Conservation (phyloP, 2,329 filamentous ascomycete species). For the Paecilomyces niveus region DNA sequence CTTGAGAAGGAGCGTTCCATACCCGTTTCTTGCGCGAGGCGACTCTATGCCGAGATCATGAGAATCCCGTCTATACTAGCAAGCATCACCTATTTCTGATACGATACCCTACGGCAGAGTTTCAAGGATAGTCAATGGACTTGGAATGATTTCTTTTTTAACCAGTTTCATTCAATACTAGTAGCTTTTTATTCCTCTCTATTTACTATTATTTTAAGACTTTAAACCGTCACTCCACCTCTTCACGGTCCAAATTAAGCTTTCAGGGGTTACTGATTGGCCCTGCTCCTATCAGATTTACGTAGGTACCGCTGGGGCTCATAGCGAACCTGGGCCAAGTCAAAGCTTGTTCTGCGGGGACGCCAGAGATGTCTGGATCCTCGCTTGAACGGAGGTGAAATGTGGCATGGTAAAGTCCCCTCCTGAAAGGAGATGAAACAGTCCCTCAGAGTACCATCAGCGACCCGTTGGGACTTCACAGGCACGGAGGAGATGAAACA, state of each 20-base stretch:
- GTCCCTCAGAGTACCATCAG: neutral
- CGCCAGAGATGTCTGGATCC: neutral
- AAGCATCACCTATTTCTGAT: conserved; percentile 36
- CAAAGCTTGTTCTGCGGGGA: neutral
- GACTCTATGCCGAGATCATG: neutral
- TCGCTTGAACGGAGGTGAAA: neutral
- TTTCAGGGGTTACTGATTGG: neutral
- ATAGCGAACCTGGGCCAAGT: neutral
- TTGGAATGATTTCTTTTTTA: neutral
- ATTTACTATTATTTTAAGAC: neutral
- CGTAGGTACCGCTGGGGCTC: neutral
- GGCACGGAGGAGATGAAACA: too few relatives aligned
- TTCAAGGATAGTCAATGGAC: conserved; percentile 11
- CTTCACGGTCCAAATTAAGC: neutral
- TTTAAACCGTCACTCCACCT: too few relatives aligned
- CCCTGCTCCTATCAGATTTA: neutral
- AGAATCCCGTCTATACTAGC: conserved; percentile 21
- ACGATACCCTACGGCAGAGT: conserved; percentile 37
- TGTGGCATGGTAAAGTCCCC: neutral
- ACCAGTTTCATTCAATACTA: neutral
- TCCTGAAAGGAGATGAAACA: neutral
- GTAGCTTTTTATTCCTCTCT: neutral
- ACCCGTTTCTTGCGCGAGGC: neutral
- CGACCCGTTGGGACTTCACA: neutral
- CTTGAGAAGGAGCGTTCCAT: neutral